Conservation (phyloP, 2,329 filamentous ascomycete species). For the Fusarium tuaranense region DNA sequence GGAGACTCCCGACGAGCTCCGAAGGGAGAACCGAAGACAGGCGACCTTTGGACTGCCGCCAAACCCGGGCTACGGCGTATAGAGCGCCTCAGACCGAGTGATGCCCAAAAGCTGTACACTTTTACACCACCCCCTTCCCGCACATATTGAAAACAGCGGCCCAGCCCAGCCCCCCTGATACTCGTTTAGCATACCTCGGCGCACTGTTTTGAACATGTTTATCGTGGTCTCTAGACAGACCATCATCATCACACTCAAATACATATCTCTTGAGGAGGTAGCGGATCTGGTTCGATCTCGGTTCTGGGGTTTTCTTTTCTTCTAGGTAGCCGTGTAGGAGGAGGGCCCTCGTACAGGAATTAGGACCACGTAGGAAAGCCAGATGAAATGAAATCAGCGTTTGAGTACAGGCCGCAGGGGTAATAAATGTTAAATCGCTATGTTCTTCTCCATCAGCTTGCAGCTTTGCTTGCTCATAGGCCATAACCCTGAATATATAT, state of each 20-base stretch:
- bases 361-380: conserved; percentile 37
- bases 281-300: conserved; percentile 28
- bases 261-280: conserved; percentile 30
- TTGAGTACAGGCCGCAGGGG: conserved; percentile 7
- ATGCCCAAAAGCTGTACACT: conserved; percentile 28
- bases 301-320: conserved; percentile 25
- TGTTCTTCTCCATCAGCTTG: no score
- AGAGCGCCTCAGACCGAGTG: conserved; percentile 17
- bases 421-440: no score
- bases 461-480: no score
- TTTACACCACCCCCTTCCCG: conserved; percentile 18
- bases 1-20: conserved; percentile 65
- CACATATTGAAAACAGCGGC: conserved; percentile 35
- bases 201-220: conserved; percentile 45
- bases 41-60: conserved; percentile 64
- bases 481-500: no score
- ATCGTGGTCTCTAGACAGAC: conserved; percentile 40
- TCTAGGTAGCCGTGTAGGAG: conserved; percentile 38
- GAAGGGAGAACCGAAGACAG: conserved; percentile 65
- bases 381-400: conserved; percentile 40
- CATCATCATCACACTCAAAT: conserved; percentile 31
- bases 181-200: conserved; percentile 50
- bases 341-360: conserved; percentile 33
- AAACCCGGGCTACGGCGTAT: conserved; percentile 54
- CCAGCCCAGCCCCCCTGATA: conserved; percentile 34